Evolutionary conservation across 2,329 filamentous ascomycete species (phyloP).

Genomic region (Pseudopyricularia cyperi): DNA sequence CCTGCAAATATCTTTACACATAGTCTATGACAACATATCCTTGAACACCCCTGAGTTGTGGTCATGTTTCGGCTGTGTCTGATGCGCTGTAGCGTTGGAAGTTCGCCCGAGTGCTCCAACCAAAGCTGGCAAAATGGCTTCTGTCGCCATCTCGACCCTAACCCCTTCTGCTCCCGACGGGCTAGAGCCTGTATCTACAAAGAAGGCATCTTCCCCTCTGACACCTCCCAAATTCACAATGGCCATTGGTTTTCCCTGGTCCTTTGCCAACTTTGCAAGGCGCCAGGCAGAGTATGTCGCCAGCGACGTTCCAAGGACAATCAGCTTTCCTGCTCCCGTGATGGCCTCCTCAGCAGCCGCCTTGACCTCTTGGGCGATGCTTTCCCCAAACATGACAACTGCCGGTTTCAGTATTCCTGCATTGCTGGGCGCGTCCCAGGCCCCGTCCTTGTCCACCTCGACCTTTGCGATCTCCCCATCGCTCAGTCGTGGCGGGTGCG

Average conservation of each 20-base stretch:
- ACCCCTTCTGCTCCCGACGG: constrained; percentile 39
- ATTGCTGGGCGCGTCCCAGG: constrained; percentile 52
- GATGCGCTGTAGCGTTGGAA: background rate
- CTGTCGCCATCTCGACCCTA: constrained; percentile 43
- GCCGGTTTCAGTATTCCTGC: constrained; percentile 83
- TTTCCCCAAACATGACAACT: constrained; percentile 95
- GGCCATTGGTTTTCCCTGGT: constrained; percentile 72
- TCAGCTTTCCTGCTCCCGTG: constrained; percentile 58
- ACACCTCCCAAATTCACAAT: constrained; percentile 82
- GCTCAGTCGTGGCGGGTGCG: constrained; percentile 40
- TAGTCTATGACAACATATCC: constrained; percentile 41
- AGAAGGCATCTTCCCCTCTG: constrained; percentile 64
- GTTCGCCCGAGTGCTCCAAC: constrained; percentile 23
- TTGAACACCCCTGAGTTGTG: constrained; percentile 32
- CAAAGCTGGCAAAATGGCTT: constrained; percentile 42
- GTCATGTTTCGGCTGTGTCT: background rate
- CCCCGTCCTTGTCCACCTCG: constrained; percentile 66
- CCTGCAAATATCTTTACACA: background rate
- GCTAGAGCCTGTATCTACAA: constrained; percentile 37
- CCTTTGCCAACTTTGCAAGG: constrained; percentile 69
- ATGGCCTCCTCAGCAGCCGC: constrained; percentile 65
- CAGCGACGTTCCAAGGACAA: constrained; percentile 79
- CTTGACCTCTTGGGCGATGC: constrained; percentile 59
- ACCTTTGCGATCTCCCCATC: constrained; percentile 46
- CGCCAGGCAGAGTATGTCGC: constrained; percentile 95